phyloP scores from a whole-genome alignment of 148 eudicot species.

The Chenopodium album region DNA sequence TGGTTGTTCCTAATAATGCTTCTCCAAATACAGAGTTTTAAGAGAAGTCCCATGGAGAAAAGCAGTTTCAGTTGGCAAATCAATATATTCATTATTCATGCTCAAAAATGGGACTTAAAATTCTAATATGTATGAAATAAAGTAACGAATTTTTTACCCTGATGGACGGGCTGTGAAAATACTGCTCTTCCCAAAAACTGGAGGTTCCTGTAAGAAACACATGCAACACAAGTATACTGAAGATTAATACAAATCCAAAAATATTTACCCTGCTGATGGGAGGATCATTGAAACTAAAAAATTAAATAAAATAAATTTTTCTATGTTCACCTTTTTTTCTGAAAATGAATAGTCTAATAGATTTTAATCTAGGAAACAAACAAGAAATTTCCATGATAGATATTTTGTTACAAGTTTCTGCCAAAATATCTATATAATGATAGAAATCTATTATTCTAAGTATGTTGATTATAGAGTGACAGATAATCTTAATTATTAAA shows the following conservation, averaged over 20 bases:
- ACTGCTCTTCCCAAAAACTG: conserved; percentile 71
- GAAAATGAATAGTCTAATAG: not conserved
- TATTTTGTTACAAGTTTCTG: not conserved
- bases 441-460: not conserved
- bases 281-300: not conserved
- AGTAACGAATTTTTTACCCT: conserved; percentile 47
- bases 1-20: not conserved
- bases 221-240: conserved; percentile 21
- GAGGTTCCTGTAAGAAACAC: conserved; percentile 53
- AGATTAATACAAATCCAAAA: not conserved
- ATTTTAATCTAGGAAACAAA: not conserved
- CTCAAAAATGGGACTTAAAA: not conserved
- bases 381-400: not conserved
- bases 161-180: conserved; percentile 57
- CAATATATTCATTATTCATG: not conserved
- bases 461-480: not conserved
- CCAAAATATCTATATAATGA: not conserved
- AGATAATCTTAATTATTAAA: not conserved
- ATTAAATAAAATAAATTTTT: too few species aligned
- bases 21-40: not conserved
- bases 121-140: conserved; percentile 2
- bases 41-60: not conserved
- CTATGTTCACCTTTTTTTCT: not conserved
- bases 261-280: not conserved
- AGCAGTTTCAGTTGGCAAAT: conserved; percentile 6